Percentiles rank a stretch among this genome's conserved stretches.
These are phyloP conservation scores for Rugonectria rugulosa DNA, from an alignment of 2,329 filamentous ascomycete species.

Conservation along the genomic window DNA sequence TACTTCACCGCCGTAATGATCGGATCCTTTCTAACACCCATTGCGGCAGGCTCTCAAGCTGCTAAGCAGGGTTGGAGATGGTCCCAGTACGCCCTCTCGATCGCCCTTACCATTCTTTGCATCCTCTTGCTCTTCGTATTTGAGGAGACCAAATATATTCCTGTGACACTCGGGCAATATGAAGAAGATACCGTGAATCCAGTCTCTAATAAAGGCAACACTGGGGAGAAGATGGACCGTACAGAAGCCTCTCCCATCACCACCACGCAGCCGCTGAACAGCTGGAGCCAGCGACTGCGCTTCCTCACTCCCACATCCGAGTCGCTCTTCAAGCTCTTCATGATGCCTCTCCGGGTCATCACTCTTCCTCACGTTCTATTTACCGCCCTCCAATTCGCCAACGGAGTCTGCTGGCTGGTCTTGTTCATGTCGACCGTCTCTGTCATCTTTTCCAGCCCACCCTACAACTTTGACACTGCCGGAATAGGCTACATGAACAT, in stretches of 20 bases:
- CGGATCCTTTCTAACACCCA: conserved; percentile 41
- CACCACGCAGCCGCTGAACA: conserved; percentile 24
- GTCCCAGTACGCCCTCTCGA: conserved; percentile 37
- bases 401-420: conserved; percentile 34
- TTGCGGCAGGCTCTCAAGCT: conserved; percentile 40
- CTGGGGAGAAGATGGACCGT: background rate
- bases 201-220: background rate
- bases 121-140: conserved; percentile 34
- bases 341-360: conserved; percentile 30
- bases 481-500: conserved; percentile 41
- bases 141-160: conserved; percentile 44
- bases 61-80: conserved; percentile 34
- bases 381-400: conserved; percentile 49
- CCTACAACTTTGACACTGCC: conserved; percentile 38
- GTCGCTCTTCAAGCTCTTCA: conserved; percentile 23
- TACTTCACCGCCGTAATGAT: conserved; percentile 44
- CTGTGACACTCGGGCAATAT: conserved; percentile 11
- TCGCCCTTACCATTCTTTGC: conserved; percentile 32
- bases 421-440: conserved; percentile 40
- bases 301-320: conserved; percentile 31
- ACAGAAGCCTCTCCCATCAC: background rate
- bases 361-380: conserved; percentile 50
- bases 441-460: conserved; percentile 46
- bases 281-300: conserved; percentile 29
- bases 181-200: background rate